A percentile compares a stretch with the other conserved stretches of the same genome.
Evolutionary conservation across 768 basidiomycete species (phyloP).

Genomic region (Boletus pseudopeckii): DNA sequence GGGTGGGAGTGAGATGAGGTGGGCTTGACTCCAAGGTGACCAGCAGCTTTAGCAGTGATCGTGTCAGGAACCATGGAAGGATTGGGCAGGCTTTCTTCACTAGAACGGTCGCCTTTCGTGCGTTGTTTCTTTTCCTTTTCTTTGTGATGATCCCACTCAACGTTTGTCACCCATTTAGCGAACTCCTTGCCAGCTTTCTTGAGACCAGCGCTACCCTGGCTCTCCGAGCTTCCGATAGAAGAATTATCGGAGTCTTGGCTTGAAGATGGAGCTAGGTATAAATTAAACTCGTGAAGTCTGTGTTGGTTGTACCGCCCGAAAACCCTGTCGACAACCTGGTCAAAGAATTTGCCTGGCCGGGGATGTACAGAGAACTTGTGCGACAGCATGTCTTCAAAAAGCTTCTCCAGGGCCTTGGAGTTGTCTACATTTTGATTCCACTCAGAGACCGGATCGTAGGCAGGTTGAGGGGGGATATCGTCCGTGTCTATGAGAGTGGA

Average conservation of each 20-base stretch:
- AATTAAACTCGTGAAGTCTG: slow-evolving; percentile 46
- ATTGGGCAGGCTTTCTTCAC: slow-evolving; percentile 21
- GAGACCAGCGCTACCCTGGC: slow-evolving; percentile 18
- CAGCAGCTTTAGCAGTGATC: slow-evolving; percentile 36
- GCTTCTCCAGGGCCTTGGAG: slow-evolving; percentile 48
- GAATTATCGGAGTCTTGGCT: slow-evolving; percentile 18
- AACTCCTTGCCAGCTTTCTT: slow-evolving; percentile 33
- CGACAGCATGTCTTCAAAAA: slow-evolving; percentile 59
- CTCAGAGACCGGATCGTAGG: slow-evolving; percentile 28
- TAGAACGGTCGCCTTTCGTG: slow-evolving; percentile 25
- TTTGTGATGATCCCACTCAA: slow-evolving; percentile 36
- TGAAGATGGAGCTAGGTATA: slow-evolving; percentile 53
- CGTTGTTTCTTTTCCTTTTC: slow-evolving; percentile 24
- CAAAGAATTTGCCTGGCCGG: slow-evolving; percentile 49
- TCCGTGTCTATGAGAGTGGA: slow-evolving; percentile 22
- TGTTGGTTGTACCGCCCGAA: slow-evolving; percentile 49
- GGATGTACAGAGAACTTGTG: slow-evolving; percentile 50
- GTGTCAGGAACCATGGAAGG: slow-evolving; percentile 26
- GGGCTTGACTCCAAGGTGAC: slow-evolving; percentile 34
- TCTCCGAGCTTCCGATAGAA: slow-evolving; percentile 25
- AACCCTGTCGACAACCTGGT: slow-evolving; percentile 40
- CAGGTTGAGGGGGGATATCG: slow-evolving; percentile 13
- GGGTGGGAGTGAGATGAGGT: slow-evolving; percentile 23
- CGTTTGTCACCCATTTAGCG: slow-evolving; percentile 35
- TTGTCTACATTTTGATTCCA: slow-evolving; percentile 41